Evolutionary conservation across 1,139 yeast species (phyloP), one percentile per base, ranked within the genome.

Genomic region (Candida smagusa): DNA sequence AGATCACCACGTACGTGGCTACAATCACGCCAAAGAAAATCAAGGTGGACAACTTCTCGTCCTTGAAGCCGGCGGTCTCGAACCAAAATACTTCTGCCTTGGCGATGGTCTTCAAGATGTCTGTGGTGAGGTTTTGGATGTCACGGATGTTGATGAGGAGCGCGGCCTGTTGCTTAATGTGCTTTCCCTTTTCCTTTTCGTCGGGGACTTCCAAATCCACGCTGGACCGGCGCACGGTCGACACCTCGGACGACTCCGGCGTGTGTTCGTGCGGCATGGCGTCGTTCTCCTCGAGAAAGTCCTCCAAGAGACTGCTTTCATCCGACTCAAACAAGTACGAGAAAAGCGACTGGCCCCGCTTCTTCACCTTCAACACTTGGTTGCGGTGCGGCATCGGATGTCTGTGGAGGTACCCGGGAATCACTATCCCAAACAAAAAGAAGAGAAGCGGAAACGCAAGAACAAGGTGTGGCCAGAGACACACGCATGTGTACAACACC

Each of bases 391-490:
- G 37, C 49, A 78, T 65, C 0, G 90, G 95, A 54, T 88, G 96
- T 38, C 88, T 68, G 37, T 74, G 68, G 13, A 78, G 65, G 52
- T 81, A 89, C 1, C 86, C 88, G 0, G 95, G 92, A 1, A 84
- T 65, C 63, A 88, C 68, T 2, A 84, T 63, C 0, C 81, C 82
- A 43, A 74, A 67, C 28, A 84, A 55, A 4, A 86, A 41, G 36
- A 68, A 72, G 1, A 82, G 44, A 28, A 85, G 53, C 0, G 97
- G 96, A 30, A 81, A 65, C 1, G 81, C 73, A 28, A 83, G 58
- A 6, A 87, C 65, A 36, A 85, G 61, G 53, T 81, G 81, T 0
- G 96, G 96, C 64, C 85, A 75, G 31, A 84, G 59, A 50, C 86
- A 80, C 2, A 77, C 65, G 42, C 79, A 67, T 0, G 89, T 79